A percentile compares a stretch with the other conserved stretches of the same genome.
These are phyloP conservation scores for Cryptomeria japonica DNA, from an alignment of 75 land plant genomes.

Conservation along the genomic window DNA sequence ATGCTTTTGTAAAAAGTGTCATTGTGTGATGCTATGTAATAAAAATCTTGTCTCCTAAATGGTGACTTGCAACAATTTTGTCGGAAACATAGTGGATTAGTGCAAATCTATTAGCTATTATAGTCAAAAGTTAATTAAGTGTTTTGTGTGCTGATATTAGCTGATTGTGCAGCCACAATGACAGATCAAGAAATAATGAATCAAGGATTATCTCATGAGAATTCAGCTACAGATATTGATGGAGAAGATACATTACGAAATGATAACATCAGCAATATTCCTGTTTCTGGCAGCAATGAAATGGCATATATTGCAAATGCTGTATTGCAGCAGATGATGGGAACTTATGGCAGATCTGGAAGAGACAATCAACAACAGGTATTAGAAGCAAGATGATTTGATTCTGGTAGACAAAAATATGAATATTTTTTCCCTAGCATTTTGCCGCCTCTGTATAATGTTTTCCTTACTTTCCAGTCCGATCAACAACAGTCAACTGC, in stretches of 20 bases:
- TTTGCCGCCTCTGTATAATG: not conserved
- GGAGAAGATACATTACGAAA: not conserved
- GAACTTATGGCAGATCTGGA: not conserved
- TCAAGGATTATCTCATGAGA: not conserved
- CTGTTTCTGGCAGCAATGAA: not conserved
- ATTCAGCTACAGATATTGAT: not conserved
- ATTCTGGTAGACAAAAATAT: not conserved
- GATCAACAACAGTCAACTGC: not conserved
- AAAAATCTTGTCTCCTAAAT: not conserved
- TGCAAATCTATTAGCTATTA: not conserved
- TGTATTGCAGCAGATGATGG: constrained; percentile 8
- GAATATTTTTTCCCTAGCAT: not conserved
- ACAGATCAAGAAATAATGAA: not conserved
- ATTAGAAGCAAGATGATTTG: not conserved
- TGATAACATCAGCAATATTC: not conserved
- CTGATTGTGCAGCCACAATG: not conserved
- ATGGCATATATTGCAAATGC: not conserved
- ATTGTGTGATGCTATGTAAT: constrained; percentile 7
- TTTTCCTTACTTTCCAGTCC: not conserved
- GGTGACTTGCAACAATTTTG: not conserved
- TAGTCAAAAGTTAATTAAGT: not conserved
- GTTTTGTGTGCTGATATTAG: not conserved
- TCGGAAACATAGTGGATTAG: not conserved
- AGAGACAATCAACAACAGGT: constrained; percentile 12
- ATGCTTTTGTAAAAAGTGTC: no score